Evolutionary conservation across 78 protist genomes (phyloP), one percentile per base, ranked within the genome.

Genomic region (Polysphondylium violaceum): DNA sequence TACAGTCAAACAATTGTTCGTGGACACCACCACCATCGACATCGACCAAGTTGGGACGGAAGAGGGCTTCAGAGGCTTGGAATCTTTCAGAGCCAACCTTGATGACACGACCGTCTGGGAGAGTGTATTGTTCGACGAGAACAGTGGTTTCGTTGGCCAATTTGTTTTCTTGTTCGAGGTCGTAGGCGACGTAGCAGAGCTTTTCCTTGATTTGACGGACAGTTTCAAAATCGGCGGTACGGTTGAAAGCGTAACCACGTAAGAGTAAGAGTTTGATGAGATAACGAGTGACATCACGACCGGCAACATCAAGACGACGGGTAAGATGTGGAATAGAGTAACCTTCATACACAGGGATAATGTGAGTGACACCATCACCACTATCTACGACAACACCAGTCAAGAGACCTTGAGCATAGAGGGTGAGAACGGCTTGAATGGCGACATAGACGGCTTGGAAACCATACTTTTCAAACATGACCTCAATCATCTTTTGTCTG

Each of bases 331-430:
- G 98, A 12, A 98, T 85, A 12, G 94, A 69, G 44, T 65, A 95
- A 44, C 99, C 99, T 29, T 99, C 99, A 90, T 75, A 99, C 16
- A 99, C 99, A 25, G 99, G 99, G 4, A 99, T 95, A 47, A 98
- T 83, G 94, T 99, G 99, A 9, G 99, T 98, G 1, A 99, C 99
- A n/a, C 99, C 99, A 58, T 99, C 99, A 25, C 99, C 99, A 8
- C 96, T 71, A 92, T 99, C 99, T 63, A 99, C 97, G 35, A 98
- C 99, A 8, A 99, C 98, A 38, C 99, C 99, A 14, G 97, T 95
- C 25, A 91, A 60, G 9, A 98, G 95, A 90, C 98, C 98, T 51
- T 95, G 98, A 4, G 99, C 99, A 91, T 98, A 98, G 27, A 99
- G 93, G 1, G 97, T 92, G 27, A 99, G 95, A 25, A 98, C 96